phyloP scores from a whole-genome alignment of 768 basidiomycete species.

The Xerocomellus intermedius region DNA sequence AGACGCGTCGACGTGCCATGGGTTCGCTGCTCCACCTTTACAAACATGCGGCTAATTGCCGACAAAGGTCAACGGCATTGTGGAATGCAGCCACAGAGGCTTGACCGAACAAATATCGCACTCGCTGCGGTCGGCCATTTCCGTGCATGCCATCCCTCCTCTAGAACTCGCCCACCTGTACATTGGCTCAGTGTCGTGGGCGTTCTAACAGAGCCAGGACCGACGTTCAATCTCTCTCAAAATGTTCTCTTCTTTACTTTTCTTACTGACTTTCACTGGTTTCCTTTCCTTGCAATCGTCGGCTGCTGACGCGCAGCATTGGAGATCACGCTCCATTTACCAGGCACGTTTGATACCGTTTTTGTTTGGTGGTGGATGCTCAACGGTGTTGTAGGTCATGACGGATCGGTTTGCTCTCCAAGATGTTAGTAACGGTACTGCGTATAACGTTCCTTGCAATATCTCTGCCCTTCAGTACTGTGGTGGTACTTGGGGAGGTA shows the following conservation, averaged over 20 bases:
- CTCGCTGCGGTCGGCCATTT: not conserved
- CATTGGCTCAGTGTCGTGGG: not conserved
- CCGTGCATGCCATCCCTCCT: constrained; percentile 4
- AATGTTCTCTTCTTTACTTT: constrained; percentile 13
- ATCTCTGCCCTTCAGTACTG: constrained; percentile 50
- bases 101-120: constrained; percentile 5
- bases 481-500: constrained; percentile 55
- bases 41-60: constrained; percentile 20
- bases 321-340: constrained; percentile 55
- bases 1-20: constrained; percentile 12
- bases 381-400: constrained; percentile 36
- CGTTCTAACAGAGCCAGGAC: constrained; percentile 1
- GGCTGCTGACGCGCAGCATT: constrained; percentile 45
- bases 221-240: not conserved
- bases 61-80: constrained; percentile 23
- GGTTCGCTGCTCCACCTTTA: not conserved
- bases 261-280: constrained; percentile 5
- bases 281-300: constrained; percentile 10
- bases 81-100: constrained; percentile 15
- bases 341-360: constrained; percentile 34
- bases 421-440: constrained; percentile 27
- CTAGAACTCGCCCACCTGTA: not conserved
- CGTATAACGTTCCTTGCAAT: constrained; percentile 41
- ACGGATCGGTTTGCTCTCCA: constrained; percentile 63
- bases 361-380: not conserved